Evolutionary conservation across 495 filamentous ascomycete genomes (phyloP).

Genomic region (Xylaria intraflava): DNA sequence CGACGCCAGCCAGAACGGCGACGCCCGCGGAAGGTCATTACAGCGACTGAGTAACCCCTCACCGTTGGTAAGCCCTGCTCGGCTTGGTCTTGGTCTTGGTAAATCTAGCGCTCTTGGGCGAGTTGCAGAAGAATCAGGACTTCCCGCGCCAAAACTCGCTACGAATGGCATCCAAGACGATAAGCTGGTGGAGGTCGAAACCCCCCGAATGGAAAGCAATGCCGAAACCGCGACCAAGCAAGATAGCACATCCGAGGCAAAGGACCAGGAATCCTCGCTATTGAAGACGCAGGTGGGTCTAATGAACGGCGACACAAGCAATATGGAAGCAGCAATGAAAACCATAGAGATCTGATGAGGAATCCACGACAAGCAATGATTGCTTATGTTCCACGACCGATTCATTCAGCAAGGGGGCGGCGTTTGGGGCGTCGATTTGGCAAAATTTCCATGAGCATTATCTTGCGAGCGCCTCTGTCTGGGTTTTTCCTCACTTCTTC

Average conservation of each 20-base stretch:
- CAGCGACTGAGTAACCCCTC: constrained; percentile 48
- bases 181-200: constrained; percentile 48
- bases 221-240: constrained; percentile 25
- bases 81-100: constrained; percentile 43
- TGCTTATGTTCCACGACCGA: constrained; percentile 22
- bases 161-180: constrained; percentile 21
- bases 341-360: constrained; percentile 50
- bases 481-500: not conserved
- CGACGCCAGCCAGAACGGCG: constrained; percentile 38
- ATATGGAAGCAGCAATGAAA: constrained; percentile 47
- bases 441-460: constrained; percentile 10
- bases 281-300: constrained; percentile 19
- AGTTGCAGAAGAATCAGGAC: constrained; percentile 43
- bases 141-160: constrained; percentile 15
- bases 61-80: constrained; percentile 47
- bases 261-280: constrained; percentile 16
- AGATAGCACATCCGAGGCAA: constrained; percentile 15
- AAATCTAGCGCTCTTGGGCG: constrained; percentile 47
- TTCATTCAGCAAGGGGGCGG: constrained; percentile 25
- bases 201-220: constrained; percentile 37
- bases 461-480: not conserved
- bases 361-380: constrained; percentile 23
- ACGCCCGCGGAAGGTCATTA: constrained; percentile 47
- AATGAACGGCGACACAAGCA: constrained; percentile 17
- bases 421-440: constrained; percentile 24